phyloP scores from a whole-genome alignment of 1,284 basidiomycete species.

The Stereum hirsutum region DNA sequence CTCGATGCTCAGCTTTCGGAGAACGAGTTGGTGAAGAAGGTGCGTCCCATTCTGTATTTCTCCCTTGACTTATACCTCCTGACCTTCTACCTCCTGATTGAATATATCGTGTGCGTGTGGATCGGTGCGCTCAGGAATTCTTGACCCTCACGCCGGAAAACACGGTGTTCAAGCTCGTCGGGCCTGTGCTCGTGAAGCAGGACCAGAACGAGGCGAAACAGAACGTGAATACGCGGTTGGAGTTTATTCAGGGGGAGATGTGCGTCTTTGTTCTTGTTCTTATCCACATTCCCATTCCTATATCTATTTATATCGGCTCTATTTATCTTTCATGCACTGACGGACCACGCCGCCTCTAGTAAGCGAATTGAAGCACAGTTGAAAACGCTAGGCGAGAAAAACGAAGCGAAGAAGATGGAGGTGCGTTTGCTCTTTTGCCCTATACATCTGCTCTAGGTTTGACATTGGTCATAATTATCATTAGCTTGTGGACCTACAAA shows the following conservation, averaged over 20 bases:
- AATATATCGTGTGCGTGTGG: background rate
- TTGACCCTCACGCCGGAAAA: slow-evolving; percentile 68
- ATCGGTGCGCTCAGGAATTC: slow-evolving; percentile 61
- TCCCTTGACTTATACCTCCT: background rate
- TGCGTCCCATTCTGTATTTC: slow-evolving; percentile 18
- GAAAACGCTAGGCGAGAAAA: slow-evolving; percentile 64
- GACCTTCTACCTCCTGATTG: too few relatives aligned
- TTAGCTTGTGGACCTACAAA: slow-evolving; percentile 11
- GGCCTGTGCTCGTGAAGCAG: slow-evolving; percentile 87
- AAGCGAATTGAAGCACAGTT: slow-evolving; percentile 76
- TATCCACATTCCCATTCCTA: slow-evolving; percentile 9
- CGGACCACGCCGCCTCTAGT: slow-evolving; percentile 28
- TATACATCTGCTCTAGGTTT: background rate
- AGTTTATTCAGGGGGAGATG: slow-evolving; percentile 90
- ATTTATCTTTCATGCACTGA: slow-evolving; percentile 4
- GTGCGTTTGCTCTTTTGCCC: slow-evolving; percentile 30
- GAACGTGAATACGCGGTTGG: slow-evolving; percentile 88
- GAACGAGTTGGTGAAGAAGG: slow-evolving; percentile 90
- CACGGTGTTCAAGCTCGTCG: slow-evolving; percentile 87
- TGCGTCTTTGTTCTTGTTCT: slow-evolving; percentile 27
- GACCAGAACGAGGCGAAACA: slow-evolving; percentile 82
- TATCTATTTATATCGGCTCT: background rate
- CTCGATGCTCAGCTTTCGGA: slow-evolving; percentile 87
- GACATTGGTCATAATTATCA: background rate
- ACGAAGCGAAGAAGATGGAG: slow-evolving; percentile 75